These are phyloP conservation scores for Aspergillus affinis DNA, from an alignment of 495 filamentous ascomycete species.

Conservation along the genomic window DNA sequence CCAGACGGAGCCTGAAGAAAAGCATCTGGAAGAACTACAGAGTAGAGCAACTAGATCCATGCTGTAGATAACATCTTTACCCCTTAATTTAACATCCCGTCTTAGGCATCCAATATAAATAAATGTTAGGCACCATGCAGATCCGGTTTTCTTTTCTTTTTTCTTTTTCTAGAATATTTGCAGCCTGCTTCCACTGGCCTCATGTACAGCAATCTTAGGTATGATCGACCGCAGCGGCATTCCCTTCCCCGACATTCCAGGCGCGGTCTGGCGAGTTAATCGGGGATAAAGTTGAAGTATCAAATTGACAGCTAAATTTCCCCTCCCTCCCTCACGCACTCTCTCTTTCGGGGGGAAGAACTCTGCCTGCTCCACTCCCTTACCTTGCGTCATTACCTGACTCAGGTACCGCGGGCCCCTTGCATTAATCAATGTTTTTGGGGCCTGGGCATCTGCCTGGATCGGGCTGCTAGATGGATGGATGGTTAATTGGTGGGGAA, in stretches of 20 bases:
- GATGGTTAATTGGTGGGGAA: not conserved
- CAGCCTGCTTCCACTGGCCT: not conserved
- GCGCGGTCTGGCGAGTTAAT: not conserved
- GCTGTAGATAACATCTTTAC: too few relatives aligned
- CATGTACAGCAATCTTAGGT: not conserved
- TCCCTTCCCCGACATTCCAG: not conserved
- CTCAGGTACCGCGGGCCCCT: not conserved
- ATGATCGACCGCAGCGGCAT: not conserved
- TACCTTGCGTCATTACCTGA: not conserved
- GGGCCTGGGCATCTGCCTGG: not conserved
- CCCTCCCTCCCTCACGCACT: not conserved
- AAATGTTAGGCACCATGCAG: not conserved
- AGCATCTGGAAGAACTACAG: too few relatives aligned
- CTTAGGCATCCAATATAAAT: too few relatives aligned
- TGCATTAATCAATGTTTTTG: not conserved
- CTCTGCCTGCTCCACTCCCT: not conserved
- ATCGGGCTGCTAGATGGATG: not conserved
- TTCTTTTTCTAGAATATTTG: not conserved
- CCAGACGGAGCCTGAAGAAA: too few relatives aligned
- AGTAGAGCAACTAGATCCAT: too few relatives aligned
- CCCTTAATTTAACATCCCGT: too few relatives aligned
- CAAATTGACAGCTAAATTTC: not conserved
- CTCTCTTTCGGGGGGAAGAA: not conserved
- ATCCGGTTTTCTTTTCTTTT: too few relatives aligned
- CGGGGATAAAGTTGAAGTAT: conserved; percentile 1